Evolutionary conservation across 2,329 filamentous ascomycete species (phyloP).

Genomic region (Alternaria conjuncta): DNA sequence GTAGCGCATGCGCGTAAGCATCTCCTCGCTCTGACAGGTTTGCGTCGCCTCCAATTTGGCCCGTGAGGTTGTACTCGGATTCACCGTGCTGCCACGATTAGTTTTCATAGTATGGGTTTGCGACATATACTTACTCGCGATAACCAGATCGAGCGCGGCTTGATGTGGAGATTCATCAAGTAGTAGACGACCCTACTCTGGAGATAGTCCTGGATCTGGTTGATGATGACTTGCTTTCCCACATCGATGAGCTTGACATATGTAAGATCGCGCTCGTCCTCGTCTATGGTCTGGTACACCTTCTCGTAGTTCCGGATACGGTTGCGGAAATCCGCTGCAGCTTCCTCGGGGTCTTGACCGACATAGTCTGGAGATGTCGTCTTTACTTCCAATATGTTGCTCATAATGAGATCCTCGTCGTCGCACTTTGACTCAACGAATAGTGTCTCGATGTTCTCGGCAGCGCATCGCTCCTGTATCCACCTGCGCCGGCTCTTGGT

Average conservation of each 20-base stretch:
- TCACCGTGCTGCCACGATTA: conserved; percentile 77
- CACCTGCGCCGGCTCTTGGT: conserved; percentile 88
- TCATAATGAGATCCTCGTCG: conserved; percentile 95
- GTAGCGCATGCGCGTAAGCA: conserved; percentile 83
- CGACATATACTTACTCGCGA: conserved; percentile 72
- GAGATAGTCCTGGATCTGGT: conserved; percentile 94
- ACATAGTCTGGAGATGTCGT: conserved; percentile 93
- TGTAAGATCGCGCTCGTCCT: conserved; percentile 84
- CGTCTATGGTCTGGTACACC: conserved; percentile 91
- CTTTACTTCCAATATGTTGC: conserved; percentile 97
- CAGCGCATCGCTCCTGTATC: conserved; percentile 81
- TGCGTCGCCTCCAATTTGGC: conserved; percentile 92
- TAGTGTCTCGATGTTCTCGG: conserved; percentile 83
- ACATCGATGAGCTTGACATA: conserved; percentile 98
- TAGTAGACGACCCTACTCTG: conserved; percentile 98
- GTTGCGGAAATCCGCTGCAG: conserved; percentile 89
- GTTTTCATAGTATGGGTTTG: background rate
- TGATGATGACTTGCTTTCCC: conserved; percentile 95
- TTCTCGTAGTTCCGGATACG: conserved; percentile 97
- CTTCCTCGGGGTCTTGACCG: conserved; percentile 90
- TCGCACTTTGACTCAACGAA: conserved; percentile 98
- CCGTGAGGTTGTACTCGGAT: conserved; percentile 87
- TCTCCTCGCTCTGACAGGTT: conserved; percentile 85
- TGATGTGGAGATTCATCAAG: conserved; percentile 97
- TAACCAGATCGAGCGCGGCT: conserved; percentile 93